Conservation (phyloP, 371 early-diverging fungal genomes). For the Fennellomyces sp. region DNA sequence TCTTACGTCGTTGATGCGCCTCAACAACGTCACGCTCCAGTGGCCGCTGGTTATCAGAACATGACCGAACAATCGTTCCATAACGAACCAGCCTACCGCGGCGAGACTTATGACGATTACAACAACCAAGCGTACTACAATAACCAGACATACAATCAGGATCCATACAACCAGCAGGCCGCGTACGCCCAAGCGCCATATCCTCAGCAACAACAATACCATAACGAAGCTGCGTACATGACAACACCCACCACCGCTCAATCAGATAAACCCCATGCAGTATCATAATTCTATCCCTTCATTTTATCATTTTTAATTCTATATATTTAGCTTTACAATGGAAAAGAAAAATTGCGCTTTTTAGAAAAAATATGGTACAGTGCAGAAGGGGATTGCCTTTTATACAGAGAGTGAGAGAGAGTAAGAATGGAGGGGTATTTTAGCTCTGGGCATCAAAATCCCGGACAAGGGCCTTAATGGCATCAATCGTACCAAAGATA, state of each 20-base stretch:
- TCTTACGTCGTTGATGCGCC: slow-evolving; percentile 6
- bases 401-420: background rate
- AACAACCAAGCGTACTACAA: too few species aligned
- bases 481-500: slow-evolving; percentile 68
- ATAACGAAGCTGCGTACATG: background rate
- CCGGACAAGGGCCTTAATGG: slow-evolving; percentile 29
- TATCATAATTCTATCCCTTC: too few species aligned
- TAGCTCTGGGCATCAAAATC: slow-evolving; percentile 7
- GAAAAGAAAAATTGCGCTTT: too few species aligned
- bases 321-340: too few species aligned
- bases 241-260: background rate
- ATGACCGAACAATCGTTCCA: background rate
- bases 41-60: background rate
- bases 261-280: background rate
- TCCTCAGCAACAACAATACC: background rate
- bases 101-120: background rate
- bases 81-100: background rate
- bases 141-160: too few species aligned
- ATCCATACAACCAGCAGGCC: background rate
- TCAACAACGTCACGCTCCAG: slow-evolving; percentile 4
- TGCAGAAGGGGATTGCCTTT: background rate
- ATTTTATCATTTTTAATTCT: too few species aligned
- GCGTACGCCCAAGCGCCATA: background rate
- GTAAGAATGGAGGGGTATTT: background rate
- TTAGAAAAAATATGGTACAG: background rate